Percentiles rank a stretch among this genome's conserved stretches.
Conservation (phyloP, 1,284 basidiomycete genomes). For the Boletus mariae region DNA sequence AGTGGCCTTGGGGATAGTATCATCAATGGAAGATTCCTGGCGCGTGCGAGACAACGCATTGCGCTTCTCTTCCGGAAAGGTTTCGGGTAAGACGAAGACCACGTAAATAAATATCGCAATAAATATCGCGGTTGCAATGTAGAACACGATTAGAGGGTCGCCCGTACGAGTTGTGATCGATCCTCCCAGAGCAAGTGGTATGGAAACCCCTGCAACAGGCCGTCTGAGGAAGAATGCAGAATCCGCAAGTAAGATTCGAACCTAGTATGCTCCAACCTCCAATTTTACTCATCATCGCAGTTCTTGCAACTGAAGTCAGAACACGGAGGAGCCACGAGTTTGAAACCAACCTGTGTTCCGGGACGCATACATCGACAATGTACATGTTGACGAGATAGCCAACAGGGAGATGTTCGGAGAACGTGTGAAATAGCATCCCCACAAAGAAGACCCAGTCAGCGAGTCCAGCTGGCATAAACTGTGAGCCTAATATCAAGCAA, state of each 20-base stretch:
- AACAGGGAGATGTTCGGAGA: conserved; percentile 13
- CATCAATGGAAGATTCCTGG: too few relatives aligned
- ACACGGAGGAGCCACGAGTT: neutral
- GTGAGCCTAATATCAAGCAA: conserved; percentile 21
- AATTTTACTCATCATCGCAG: conserved; percentile 27
- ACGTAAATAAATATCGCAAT: conserved; percentile 22
- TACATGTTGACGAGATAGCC: conserved; percentile 29
- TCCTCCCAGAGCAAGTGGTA: conserved; percentile 31
- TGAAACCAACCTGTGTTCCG: conserved; percentile 27
- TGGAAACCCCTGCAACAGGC: conserved; percentile 19
- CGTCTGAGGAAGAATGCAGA: neutral
- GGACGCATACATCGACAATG: conserved; percentile 26
- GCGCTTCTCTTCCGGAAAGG: conserved; percentile 29
- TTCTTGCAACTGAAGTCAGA: conserved; percentile 19
- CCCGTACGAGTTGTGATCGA: conserved; percentile 25
- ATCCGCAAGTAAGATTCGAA: neutral
- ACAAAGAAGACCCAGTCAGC: conserved; percentile 17
- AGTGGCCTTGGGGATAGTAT: neutral
- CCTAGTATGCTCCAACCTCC: conserved; percentile 31
- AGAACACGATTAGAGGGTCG: conserved; percentile 28
- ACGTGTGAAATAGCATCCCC: conserved; percentile 16
- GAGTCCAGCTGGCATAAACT: conserved; percentile 9
- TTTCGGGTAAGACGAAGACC: conserved; percentile 29
- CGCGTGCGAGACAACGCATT: conserved; percentile 15
- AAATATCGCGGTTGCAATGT: conserved; percentile 18